These are phyloP conservation scores for Leavenworthia alabamica DNA, from an alignment of 345 rosid genomes.

Conservation along the genomic window DNA sequence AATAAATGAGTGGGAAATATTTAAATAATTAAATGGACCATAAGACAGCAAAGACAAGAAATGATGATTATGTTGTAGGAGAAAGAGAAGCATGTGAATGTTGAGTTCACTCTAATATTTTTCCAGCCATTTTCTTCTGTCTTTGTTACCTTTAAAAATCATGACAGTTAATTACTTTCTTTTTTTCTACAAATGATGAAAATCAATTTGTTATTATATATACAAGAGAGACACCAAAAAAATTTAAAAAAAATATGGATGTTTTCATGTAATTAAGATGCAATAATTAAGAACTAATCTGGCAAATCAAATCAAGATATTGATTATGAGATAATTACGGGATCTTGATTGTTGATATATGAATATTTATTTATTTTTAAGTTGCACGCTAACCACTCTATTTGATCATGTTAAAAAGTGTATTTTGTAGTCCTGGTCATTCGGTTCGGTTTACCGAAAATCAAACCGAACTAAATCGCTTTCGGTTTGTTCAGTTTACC, in stretches of 20 bases:
- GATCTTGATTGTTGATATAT: too few species aligned
- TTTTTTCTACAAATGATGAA: background rate
- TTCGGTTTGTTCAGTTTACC: too few species aligned
- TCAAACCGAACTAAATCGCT: too few species aligned
- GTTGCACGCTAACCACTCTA: too few species aligned
- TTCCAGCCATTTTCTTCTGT: constrained; percentile 23
- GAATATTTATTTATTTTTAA: too few species aligned
- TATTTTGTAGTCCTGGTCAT: too few species aligned
- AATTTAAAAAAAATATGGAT: background rate
- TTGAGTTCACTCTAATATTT: constrained; percentile 13
- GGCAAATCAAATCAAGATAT: constrained; percentile 20
- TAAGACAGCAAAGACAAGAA: too few species aligned
- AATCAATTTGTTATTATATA: background rate
- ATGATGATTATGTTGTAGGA: constrained; percentile 24
- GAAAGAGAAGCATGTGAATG: constrained; percentile 22
- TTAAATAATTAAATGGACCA: too few species aligned
- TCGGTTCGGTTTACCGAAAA: too few species aligned
- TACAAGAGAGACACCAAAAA: background rate
- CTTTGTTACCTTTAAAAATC: too few species aligned
- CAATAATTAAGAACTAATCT: background rate
- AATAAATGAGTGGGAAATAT: too few species aligned
- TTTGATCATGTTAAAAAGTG: background rate
- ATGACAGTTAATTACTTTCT: too few species aligned
- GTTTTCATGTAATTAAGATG: background rate
- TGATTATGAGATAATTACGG: constrained; percentile 14